Evolutionary conservation across 2,329 filamentous ascomycete species (phyloP).

Genomic region (Aureobasidium sp.): DNA sequence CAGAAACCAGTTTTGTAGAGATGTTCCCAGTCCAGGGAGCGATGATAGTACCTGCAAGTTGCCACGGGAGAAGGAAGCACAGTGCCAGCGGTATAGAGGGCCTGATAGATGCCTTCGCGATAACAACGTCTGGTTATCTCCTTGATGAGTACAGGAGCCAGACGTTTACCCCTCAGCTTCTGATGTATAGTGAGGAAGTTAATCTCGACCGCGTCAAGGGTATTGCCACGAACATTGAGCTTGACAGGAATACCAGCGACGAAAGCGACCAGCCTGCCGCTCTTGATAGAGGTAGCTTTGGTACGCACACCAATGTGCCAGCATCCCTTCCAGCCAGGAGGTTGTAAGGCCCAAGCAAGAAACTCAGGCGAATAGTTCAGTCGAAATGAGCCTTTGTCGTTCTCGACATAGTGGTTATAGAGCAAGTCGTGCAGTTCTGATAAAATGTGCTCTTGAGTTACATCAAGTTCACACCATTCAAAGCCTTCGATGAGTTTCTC

Average conservation of each 20-base stretch:
- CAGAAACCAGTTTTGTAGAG: slow-evolving; percentile 92
- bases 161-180: slow-evolving; percentile 86
- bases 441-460: slow-evolving; percentile 67
- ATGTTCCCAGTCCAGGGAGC: slow-evolving; percentile 90
- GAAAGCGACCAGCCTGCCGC: slow-evolving; percentile 83
- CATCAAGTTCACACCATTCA: slow-evolving; percentile 86
- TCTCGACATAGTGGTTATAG: slow-evolving; percentile 92
- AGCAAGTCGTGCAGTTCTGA: slow-evolving; percentile 88
- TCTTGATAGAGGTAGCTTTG: slow-evolving; percentile 49
- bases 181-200: slow-evolving; percentile 98
- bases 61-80: slow-evolving; percentile 85
- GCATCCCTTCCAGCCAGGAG: slow-evolving; percentile 84
- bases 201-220: slow-evolving; percentile 77
- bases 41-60: slow-evolving; percentile 91
- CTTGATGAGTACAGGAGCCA: slow-evolving; percentile 91
- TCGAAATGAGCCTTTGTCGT: slow-evolving; percentile 91
- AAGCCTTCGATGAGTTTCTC: slow-evolving; percentile 71
- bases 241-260: slow-evolving; percentile 88
- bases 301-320: slow-evolving; percentile 91
- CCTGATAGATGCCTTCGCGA: slow-evolving; percentile 78
- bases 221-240: slow-evolving; percentile 69
- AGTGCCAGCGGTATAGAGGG: slow-evolving; percentile 88
- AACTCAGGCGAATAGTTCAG: slow-evolving; percentile 92
- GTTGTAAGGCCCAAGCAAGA: slow-evolving; percentile 87
- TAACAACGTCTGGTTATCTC: slow-evolving; percentile 93